Evolutionary conservation across 1,284 basidiomycete species (phyloP), one percentile per base, ranked within the genome.

Genomic region (Ustilago curta): DNA sequence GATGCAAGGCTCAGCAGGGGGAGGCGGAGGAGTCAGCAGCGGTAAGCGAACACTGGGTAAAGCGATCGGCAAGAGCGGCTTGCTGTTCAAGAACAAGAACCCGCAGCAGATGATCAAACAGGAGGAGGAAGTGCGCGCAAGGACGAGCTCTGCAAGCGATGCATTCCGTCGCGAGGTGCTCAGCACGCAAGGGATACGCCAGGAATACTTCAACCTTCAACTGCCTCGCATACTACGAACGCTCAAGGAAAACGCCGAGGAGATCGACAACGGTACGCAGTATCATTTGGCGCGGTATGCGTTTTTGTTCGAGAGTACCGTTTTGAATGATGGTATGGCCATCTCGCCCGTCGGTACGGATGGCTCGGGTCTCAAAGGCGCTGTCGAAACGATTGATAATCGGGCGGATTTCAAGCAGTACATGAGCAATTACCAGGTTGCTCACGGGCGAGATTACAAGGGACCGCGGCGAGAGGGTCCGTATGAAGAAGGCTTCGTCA

Each of bases 121-220:
- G 86, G 97, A 98, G 85, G 96, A 98, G 77, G 96, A 99, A 83
- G 90, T 96, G 49, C 88, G 97, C 57, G 87, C 89, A 29, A 88
- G 95, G 73, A 91, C 98, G 87, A 94, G 93, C 7, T 88, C 87
- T 50, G 91, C 93, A 4, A 94, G 93, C 35, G 96, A 98, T 83
- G 89, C 91, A 32, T 98, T 95, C 84, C 88, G 94, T 63, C 94
- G 95, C 86, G 91, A 94, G 12, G 91, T 97, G n/a, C 89, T 90
- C 27, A 93, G 95, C 76, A 93, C 93, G 11, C 95, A 97, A 85
- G 88, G 90, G 3, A 90, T 94, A 86, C 89, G 95, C 56, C 95
- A 97, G 85, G 96, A 99, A 84, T 98, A 79, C 85, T 99, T 97
- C 86, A 96, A 97, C 85, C 92, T 96, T 82, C 96, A 98, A 83